These are phyloP conservation scores for Sarcodon sp. DNA, from an alignment of 768 basidiomycete species.

Conservation along the genomic window DNA sequence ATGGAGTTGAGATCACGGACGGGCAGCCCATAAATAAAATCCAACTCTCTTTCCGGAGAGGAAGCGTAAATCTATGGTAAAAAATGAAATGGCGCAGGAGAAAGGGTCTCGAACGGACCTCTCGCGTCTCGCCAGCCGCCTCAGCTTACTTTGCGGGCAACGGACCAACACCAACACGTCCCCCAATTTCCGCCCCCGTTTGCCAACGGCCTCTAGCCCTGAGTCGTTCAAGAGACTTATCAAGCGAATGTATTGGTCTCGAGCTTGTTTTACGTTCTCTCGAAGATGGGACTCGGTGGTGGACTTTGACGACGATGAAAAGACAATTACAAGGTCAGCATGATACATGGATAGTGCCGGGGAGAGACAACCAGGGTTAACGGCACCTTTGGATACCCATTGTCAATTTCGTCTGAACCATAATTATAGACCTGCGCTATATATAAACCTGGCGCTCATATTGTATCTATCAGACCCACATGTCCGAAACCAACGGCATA, in stretches of 20 bases:
- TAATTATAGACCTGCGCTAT: too few species aligned
- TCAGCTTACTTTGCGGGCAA: conserved; percentile 49
- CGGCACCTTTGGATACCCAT: too few species aligned
- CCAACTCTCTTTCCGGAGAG: not conserved
- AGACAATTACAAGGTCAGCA: conserved; percentile 66
- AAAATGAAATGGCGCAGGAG: not conserved
- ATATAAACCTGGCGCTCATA: too few species aligned
- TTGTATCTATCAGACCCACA: too few species aligned
- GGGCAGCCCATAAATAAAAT: not conserved
- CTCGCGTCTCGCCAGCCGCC: conserved; percentile 59
- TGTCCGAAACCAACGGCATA: too few species aligned
- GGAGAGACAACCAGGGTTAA: too few species aligned
- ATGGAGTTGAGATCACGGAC: not conserved
- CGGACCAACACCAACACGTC: conserved; percentile 68
- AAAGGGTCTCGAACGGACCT: conserved; percentile 30
- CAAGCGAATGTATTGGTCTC: conserved; percentile 56
- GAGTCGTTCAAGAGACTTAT: conserved; percentile 46
- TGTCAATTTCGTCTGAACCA: too few species aligned
- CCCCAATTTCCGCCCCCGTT: conserved; percentile 64
- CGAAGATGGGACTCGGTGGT: conserved; percentile 50
- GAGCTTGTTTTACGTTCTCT: conserved; percentile 49
- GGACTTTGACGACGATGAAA: conserved; percentile 36
- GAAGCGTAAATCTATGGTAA: not conserved
- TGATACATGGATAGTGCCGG: conserved; percentile 22
- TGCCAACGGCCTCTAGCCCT: conserved; percentile 59